Percentiles rank a stretch among this genome's conserved stretches.
Evolutionary conservation across 441 rosid species (phyloP).

Genomic region (Brassica balearica): DNA sequence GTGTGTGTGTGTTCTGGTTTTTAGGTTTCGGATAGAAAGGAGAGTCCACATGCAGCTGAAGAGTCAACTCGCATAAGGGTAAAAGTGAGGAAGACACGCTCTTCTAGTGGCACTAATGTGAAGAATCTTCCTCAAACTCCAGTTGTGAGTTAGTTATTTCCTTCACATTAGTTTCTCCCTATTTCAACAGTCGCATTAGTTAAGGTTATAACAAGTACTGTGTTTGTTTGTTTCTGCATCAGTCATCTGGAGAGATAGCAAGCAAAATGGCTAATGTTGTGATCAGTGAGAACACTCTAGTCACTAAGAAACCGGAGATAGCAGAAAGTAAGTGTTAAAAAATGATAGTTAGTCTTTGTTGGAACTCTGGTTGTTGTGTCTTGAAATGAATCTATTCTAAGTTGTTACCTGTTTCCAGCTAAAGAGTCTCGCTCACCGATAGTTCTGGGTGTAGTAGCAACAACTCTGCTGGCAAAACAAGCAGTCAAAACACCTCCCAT

Average conservation of each 20-base stretch:
- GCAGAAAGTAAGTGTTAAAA: slow-evolving; percentile 26
- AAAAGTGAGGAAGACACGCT: slow-evolving; percentile 22
- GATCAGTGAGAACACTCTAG: slow-evolving; percentile 15
- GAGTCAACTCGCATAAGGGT: slow-evolving; percentile 30
- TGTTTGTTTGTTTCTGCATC: slow-evolving; percentile 1
- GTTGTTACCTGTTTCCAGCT: slow-evolving; percentile 28
- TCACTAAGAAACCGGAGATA: slow-evolving; percentile 16
- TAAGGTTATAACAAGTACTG: not conserved
- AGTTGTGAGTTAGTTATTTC: slow-evolving; percentile 33
- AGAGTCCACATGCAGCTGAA: slow-evolving; percentile 21
- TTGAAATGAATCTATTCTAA: not conserved
- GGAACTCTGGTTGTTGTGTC: slow-evolving; percentile 20
- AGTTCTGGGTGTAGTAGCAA: slow-evolving; percentile 35
- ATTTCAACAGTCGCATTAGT: slow-evolving; percentile 10
- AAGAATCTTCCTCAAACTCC: slow-evolving; percentile 22
- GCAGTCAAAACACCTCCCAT: slow-evolving; percentile 31
- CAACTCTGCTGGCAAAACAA: slow-evolving; percentile 15
- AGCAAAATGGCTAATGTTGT: slow-evolving; percentile 23
- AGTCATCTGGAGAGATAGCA: slow-evolving; percentile 31
- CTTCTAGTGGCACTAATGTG: slow-evolving; percentile 6
- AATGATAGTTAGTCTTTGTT: not conserved
- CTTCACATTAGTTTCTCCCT: not conserved
- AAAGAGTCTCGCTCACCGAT: slow-evolving; percentile 20
- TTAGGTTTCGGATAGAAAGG: slow-evolving; percentile 23
- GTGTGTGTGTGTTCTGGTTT: not conserved